These are phyloP conservation scores for Fabrea salina DNA, from an alignment of 169 alveolate genomes.

Conservation along the genomic window DNA sequence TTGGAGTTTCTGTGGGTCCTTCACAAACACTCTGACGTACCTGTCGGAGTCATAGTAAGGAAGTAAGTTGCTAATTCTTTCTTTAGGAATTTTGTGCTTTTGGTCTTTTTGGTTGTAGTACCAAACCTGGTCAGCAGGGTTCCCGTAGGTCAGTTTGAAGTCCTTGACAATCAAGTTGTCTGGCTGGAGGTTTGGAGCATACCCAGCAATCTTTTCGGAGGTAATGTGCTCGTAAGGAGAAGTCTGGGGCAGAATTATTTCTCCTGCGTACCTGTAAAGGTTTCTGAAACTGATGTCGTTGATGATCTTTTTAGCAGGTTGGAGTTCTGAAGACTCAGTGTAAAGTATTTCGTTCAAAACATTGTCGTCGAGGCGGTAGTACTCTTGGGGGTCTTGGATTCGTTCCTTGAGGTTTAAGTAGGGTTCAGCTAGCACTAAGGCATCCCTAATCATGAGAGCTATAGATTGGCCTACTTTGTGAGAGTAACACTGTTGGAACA, in stretches of 20 bases:
- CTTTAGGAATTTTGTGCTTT: background rate
- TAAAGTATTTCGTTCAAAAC: background rate
- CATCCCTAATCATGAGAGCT: slow-evolving; percentile 62
- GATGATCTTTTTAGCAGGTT: background rate
- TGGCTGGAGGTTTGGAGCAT: background rate
- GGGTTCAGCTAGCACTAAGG: background rate
- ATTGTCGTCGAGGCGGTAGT: background rate
- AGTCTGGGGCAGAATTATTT: background rate
- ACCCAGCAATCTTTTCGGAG: background rate
- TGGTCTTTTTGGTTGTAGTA: background rate
- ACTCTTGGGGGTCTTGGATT: background rate
- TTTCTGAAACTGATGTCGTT: slow-evolving; percentile 3
- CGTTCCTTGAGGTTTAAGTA: background rate
- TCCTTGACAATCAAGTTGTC: background rate
- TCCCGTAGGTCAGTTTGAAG: background rate
- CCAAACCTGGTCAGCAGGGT: background rate
- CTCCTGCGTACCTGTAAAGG: background rate
- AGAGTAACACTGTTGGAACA: slow-evolving; percentile 72
- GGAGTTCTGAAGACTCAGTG: background rate
- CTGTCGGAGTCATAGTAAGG: background rate
- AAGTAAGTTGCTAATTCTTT: background rate
- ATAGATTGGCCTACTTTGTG: slow-evolving; percentile 73
- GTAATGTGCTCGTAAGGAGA: background rate
- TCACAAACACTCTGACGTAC: background rate
- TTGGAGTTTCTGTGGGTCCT: background rate